These are phyloP conservation scores for Cyberlindnera euphorbiae DNA, from an alignment of 805 yeast species.

Conservation along the genomic window DNA sequence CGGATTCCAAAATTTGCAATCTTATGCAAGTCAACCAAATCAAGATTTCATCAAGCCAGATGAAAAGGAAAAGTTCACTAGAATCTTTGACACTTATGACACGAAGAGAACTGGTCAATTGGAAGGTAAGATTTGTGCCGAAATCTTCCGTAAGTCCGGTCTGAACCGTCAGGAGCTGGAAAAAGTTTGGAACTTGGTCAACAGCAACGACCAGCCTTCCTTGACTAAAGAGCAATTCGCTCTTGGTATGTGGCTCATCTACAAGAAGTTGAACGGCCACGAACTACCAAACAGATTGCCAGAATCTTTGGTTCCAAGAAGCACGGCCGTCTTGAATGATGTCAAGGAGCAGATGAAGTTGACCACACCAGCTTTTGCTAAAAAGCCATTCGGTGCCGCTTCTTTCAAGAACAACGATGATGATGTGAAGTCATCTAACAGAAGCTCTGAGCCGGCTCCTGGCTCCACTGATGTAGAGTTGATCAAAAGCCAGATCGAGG, in stretches of 20 bases:
- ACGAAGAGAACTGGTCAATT: slow-evolving; percentile 58
- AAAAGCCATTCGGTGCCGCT: slow-evolving; percentile 29
- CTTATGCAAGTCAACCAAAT: slow-evolving; percentile 28
- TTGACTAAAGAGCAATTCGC: slow-evolving; percentile 89
- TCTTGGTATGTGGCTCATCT: slow-evolving; percentile 95
- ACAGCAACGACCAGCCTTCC: slow-evolving; percentile 75
- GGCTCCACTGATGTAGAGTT: slow-evolving; percentile 34
- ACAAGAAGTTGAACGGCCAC: slow-evolving; percentile 82
- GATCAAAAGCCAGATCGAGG: slow-evolving; percentile 61
- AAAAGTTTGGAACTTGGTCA: slow-evolving; percentile 86
- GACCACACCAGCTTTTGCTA: slow-evolving; percentile 14
- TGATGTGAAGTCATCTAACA: slow-evolving; percentile 56
- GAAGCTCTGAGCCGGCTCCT: slow-evolving; percentile 22
- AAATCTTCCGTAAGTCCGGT: slow-evolving; percentile 87
- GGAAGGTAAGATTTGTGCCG: slow-evolving; percentile 78
- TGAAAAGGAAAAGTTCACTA: slow-evolving; percentile 82
- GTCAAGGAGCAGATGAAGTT: slow-evolving; percentile 51
- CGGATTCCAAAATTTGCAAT: slow-evolving; percentile 27
- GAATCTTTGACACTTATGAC: slow-evolving; percentile 88
- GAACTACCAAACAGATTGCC: slow-evolving; percentile 82
- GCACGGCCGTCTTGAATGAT: slow-evolving; percentile 65
- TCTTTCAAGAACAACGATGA: slow-evolving; percentile 74
- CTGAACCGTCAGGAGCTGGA: slow-evolving; percentile 81
- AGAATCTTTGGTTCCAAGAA: slow-evolving; percentile 86
- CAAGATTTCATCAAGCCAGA: slow-evolving; percentile 76